Conservation (phyloP, 179 eudicot species). For the Silene vulgaris region DNA sequence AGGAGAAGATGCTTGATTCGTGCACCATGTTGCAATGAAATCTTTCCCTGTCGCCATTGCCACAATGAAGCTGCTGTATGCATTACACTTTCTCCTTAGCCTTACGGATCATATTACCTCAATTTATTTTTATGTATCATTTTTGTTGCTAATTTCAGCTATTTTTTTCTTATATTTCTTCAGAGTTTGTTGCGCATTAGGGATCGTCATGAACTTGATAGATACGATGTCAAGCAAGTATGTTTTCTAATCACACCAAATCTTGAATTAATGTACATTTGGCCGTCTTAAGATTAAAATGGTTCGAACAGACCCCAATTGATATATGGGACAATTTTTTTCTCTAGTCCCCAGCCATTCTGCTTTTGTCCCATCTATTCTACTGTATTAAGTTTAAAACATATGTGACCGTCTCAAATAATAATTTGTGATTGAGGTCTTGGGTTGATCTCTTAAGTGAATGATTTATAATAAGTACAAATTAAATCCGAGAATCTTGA, state of each 20-base stretch:
- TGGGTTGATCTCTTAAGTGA: background rate
- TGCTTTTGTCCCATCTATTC: no score
- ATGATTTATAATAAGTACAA: no score
- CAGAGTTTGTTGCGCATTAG: conserved; percentile 54
- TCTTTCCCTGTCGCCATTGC: conserved; percentile 89
- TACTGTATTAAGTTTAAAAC: no score
- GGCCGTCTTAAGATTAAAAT: no score
- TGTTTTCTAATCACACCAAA: conserved; percentile 17
- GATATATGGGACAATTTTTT: no score
- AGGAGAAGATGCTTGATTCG: conserved; percentile 90
- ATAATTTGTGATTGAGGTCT: background rate
- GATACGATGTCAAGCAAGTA: conserved; percentile 78
- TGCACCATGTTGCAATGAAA: conserved; percentile 97
- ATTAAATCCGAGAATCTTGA: background rate
- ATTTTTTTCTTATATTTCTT: conserved; percentile 11
- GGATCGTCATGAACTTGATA: conserved; percentile 74
- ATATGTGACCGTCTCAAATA: no score
- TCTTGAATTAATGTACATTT: no score
- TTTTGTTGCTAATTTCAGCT: background rate
- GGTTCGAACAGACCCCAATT: no score
- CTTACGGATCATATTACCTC: background rate
- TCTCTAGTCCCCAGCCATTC: no score
- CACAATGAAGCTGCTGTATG: conserved; percentile 82
- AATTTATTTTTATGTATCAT: no score
- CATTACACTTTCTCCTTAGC: background rate